Evolutionary conservation across 1,139 yeast species (phyloP).

Genomic region (Suhomyces chickasaworum): DNA sequence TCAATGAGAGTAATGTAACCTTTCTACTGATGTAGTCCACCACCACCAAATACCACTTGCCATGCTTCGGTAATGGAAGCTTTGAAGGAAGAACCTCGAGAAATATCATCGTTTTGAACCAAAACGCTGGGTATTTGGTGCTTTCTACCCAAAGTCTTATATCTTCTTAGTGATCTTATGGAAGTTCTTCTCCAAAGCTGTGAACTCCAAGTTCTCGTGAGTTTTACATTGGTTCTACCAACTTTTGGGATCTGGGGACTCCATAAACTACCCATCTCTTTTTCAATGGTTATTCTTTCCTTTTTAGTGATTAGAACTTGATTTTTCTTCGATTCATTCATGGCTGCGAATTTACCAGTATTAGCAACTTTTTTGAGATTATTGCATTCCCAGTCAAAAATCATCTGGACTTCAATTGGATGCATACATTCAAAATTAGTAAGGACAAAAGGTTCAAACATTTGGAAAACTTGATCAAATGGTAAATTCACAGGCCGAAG

Average conservation of each 20-base stretch:
- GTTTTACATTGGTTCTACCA: not conserved
- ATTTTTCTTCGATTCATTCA: not conserved
- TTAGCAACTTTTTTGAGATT: not conserved
- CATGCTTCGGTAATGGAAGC: not conserved
- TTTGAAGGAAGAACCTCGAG: not conserved
- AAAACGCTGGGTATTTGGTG: not conserved
- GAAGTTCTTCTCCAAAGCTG: not conserved
- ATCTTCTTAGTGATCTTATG: not conserved
- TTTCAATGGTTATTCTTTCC: not conserved
- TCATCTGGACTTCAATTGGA: not conserved
- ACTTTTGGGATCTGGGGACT: not conserved
- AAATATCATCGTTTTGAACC: no score
- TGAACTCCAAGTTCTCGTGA: not conserved
- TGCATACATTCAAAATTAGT: no score
- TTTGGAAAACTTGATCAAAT: not conserved
- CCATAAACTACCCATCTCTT: not conserved
- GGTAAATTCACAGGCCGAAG: not conserved
- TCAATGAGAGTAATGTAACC: conserved; percentile 2
- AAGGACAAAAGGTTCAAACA: no score
- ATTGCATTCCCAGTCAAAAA: not conserved
- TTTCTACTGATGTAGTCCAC: not conserved
- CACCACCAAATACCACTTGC: not conserved
- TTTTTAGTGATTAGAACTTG: not conserved
- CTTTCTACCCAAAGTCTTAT: not conserved
- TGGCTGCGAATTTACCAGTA: not conserved